phyloP scores from a whole-genome alignment of 495 filamentous ascomycete species.

The Penicillium angulare region DNA sequence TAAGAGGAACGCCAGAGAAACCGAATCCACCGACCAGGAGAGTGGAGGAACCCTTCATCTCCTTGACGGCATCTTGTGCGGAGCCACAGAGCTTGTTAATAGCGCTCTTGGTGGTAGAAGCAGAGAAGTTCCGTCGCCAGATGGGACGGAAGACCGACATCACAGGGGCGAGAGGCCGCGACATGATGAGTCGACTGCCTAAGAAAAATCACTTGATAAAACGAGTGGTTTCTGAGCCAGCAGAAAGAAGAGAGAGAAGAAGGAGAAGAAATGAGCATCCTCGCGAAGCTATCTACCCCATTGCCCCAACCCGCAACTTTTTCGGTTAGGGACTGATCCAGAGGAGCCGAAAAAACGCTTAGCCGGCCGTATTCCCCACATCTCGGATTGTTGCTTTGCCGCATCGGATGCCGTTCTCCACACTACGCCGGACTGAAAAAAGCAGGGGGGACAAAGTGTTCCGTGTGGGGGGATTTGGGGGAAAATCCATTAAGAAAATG shows the following conservation, averaged over 20 bases:
- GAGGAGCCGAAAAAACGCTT: slow-evolving; percentile 24
- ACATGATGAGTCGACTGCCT: slow-evolving; percentile 20
- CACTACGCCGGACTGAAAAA: not conserved
- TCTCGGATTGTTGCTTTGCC: slow-evolving; percentile 10
- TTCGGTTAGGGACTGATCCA: slow-evolving; percentile 20
- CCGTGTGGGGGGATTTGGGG: not conserved
- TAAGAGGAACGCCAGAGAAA: slow-evolving; percentile 81
- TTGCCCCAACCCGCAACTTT: slow-evolving; percentile 5
- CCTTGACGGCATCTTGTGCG: slow-evolving; percentile 65
- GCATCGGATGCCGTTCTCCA: too few species aligned
- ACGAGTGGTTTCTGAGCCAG: slow-evolving; percentile 15
- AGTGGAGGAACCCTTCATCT: slow-evolving; percentile 69
- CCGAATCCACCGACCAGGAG: slow-evolving; percentile 81
- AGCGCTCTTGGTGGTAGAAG: slow-evolving; percentile 56
- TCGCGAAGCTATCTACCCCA: slow-evolving; percentile 15
- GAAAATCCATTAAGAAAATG: too few species aligned
- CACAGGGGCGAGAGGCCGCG: slow-evolving; percentile 28
- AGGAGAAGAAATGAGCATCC: slow-evolving; percentile 4
- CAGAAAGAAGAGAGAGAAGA: slow-evolving; percentile 10
- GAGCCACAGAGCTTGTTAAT: slow-evolving; percentile 79
- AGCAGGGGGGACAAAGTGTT: not conserved
- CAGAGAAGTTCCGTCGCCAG: slow-evolving; percentile 60
- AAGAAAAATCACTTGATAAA: slow-evolving; percentile 7
- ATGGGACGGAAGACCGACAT: slow-evolving; percentile 36
- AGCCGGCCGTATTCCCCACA: slow-evolving; percentile 18